phyloP scores from a whole-genome alignment of 2,329 filamentous ascomycete species.

The Penicillium sp. region DNA sequence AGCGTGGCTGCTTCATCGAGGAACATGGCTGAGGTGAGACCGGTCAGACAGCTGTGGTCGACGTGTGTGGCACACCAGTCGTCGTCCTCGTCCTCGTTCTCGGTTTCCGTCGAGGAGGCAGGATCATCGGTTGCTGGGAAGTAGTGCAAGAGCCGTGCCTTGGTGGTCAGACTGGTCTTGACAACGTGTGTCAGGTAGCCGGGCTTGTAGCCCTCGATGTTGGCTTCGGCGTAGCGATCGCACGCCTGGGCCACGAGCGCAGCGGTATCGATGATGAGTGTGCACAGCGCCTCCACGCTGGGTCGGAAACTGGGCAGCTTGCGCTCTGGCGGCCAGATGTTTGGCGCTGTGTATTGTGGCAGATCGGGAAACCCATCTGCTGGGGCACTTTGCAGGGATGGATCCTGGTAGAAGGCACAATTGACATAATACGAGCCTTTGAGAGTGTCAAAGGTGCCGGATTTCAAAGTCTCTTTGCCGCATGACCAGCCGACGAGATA shows the following conservation, averaged over 20 bases:
- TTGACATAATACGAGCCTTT: slow-evolving; percentile 63
- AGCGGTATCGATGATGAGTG: slow-evolving; percentile 81
- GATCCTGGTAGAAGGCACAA: slow-evolving; percentile 49
- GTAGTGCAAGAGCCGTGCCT: slow-evolving; percentile 88
- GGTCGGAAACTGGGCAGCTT: slow-evolving; percentile 69
- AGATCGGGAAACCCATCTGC: slow-evolving; percentile 49
- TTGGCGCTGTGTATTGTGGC: slow-evolving; percentile 82
- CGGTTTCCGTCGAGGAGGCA: not conserved
- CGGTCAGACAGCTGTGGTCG: slow-evolving; percentile 90
- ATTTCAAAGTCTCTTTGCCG: slow-evolving; percentile 58
- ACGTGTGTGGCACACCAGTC: slow-evolving; percentile 80
- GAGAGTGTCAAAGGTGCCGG: slow-evolving; percentile 56
- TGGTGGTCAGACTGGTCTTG: slow-evolving; percentile 75
- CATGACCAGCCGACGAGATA: slow-evolving; percentile 61
- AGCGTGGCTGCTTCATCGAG: slow-evolving; percentile 62
- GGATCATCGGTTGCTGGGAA: slow-evolving; percentile 52
- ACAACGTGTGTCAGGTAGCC: slow-evolving; percentile 87
- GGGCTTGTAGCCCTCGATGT: slow-evolving; percentile 67
- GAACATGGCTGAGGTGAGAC: slow-evolving; percentile 93
- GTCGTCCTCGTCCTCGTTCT: slow-evolving; percentile 69
- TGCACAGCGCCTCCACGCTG: slow-evolving; percentile 69
- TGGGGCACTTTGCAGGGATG: slow-evolving; percentile 32
- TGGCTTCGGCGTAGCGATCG: slow-evolving; percentile 73
- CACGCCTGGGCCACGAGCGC: slow-evolving; percentile 85
- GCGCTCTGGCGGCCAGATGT: slow-evolving; percentile 72